These are phyloP conservation scores for Fusarium mundagurra DNA, from an alignment of 2,329 filamentous ascomycete genomes.

Conservation along the genomic window DNA sequence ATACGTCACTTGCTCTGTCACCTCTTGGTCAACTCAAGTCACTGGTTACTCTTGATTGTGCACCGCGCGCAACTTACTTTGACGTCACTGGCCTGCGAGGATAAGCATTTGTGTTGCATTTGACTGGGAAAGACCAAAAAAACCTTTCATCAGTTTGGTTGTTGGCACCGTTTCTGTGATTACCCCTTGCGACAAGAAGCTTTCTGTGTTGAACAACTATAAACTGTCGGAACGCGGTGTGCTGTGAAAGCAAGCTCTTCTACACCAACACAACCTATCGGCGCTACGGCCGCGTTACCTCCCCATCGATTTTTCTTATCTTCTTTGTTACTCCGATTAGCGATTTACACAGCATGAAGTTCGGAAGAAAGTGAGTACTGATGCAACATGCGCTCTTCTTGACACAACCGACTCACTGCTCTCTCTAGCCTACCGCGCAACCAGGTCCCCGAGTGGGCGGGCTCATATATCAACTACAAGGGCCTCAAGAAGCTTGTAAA, in stretches of 20 bases:
- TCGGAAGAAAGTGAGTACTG: slow-evolving; percentile 66
- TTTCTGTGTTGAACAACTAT: slow-evolving; percentile 10
- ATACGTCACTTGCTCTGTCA: slow-evolving; percentile 6
- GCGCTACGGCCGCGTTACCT: slow-evolving; percentile 1
- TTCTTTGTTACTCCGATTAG: slow-evolving; percentile 4
- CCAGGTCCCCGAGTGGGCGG: slow-evolving; percentile 87
- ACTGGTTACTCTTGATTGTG: slow-evolving; percentile 30
- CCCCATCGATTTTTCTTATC: slow-evolving; percentile 3
- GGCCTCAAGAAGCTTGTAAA: slow-evolving; percentile 96
- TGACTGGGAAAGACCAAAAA: not conserved
- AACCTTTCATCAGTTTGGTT: not conserved
- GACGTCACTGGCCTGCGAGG: slow-evolving; percentile 20
- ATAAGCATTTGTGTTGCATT: slow-evolving; percentile 16
- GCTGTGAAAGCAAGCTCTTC: slow-evolving; percentile 2
- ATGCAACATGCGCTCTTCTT: not conserved
- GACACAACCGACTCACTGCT: slow-evolving; percentile 21
- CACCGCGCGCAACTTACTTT: slow-evolving; percentile 17
- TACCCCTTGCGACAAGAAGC: not conserved
- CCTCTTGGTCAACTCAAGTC: slow-evolving; percentile 25
- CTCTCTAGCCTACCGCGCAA: slow-evolving; percentile 74
- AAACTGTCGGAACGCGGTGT: slow-evolving; percentile 21
- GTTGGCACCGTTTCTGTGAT: not conserved
- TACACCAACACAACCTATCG: not conserved
- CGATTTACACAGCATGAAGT: slow-evolving; percentile 62
- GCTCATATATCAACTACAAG: slow-evolving; percentile 89